Conservation (phyloP, 2,329 filamentous ascomycete species). For the Fusarium azukiicola region DNA sequence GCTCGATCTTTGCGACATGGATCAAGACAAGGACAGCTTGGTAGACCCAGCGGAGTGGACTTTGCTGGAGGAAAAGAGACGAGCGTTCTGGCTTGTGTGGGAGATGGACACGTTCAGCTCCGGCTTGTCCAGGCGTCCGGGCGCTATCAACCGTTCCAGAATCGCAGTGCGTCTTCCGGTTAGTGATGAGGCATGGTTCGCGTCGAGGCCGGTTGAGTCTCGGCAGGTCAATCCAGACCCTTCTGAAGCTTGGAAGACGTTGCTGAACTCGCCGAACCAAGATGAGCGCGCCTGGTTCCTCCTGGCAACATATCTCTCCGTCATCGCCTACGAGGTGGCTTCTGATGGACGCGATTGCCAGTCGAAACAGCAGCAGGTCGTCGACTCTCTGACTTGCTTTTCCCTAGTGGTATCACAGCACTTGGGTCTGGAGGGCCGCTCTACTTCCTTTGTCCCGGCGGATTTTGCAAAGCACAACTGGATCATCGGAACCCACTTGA, state of each 20-base stretch:
- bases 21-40: constrained; percentile 1
- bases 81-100: constrained; percentile 21
- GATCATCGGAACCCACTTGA: constrained; percentile 26
- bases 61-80: background rate
- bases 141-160: constrained; percentile 10
- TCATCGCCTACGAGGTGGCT: too few relatives aligned
- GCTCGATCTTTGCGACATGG: constrained; percentile 22
- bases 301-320: constrained; percentile 10
- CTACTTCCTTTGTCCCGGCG: background rate
- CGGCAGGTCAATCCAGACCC: too few relatives aligned
- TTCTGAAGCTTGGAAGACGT: constrained; percentile 26
- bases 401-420: constrained; percentile 8
- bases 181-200: constrained; percentile 20
- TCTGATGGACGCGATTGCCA: too few relatives aligned
- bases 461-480: constrained; percentile 13
- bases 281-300: constrained; percentile 26
- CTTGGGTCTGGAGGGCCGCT: constrained; percentile 2
- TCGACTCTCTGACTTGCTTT: constrained; percentile 14
- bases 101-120: constrained; percentile 21
- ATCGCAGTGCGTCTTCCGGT: constrained; percentile 20
- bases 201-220: constrained; percentile 14
- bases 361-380: constrained; percentile 10
- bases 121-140: constrained; percentile 17
- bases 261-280: constrained; percentile 22
- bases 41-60: constrained; percentile 7